Conservation (phyloP, 2,329 filamentous ascomycete species). For the Chlorencoelia australis region DNA sequence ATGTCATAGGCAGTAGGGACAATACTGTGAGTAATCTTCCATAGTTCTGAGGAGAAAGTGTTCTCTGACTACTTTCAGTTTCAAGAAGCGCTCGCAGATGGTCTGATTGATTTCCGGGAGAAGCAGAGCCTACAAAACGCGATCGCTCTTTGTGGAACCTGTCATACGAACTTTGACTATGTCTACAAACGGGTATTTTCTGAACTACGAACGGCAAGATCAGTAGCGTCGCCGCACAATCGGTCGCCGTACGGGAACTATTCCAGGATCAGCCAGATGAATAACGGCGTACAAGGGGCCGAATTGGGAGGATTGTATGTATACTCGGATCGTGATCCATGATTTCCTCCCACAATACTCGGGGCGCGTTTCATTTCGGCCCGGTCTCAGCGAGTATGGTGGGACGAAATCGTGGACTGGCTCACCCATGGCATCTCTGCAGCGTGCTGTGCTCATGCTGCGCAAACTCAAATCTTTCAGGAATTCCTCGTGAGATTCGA, state of each 20-base stretch:
- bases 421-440: conserved; percentile 13
- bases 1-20: conserved; percentile 16
- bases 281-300: conserved; percentile 12
- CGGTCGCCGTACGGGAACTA: conserved; percentile 12
- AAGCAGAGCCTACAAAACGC: conserved; percentile 14
- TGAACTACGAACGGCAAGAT: conserved; percentile 14
- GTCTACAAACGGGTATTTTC: conserved; percentile 14
- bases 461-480: conserved; percentile 13
- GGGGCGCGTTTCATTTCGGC: no score
- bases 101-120: conserved; percentile 13
- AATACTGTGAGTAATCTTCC: conserved; percentile 11
- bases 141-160: conserved; percentile 12
- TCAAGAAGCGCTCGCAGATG: conserved; percentile 9
- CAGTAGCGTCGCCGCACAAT: conserved; percentile 12
- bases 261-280: conserved; percentile 14
- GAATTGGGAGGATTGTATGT: conserved; percentile 10
- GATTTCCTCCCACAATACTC: no score
- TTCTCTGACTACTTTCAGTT: conserved; percentile 14
- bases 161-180: conserved; percentile 13
- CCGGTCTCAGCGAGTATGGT: no score
- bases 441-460: conserved; percentile 15
- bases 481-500: conserved; percentile 14
- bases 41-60: background rate
- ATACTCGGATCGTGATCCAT: no score
- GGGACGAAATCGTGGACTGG: conserved; percentile 10